Base-by-base conservation (phyloP, 805 yeast genomes). In the Huiozyma sinensis region DNA sequence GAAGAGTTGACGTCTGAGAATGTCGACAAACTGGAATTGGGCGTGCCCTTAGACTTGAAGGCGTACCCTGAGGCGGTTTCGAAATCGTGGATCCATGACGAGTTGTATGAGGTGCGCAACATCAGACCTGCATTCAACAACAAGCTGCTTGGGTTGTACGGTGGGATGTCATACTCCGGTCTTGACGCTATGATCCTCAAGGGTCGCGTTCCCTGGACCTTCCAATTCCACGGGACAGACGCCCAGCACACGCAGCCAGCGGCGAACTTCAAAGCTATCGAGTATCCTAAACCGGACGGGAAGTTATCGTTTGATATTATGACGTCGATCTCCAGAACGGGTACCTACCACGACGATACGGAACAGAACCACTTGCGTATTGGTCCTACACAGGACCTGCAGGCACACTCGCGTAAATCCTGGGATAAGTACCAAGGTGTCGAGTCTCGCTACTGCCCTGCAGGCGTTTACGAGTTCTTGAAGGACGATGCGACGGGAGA, bases 221-320 rank as follows among this genome's bases (percentile, higher is more conserved):
- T 92, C 53, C 68, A 72, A 29, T 86, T 78, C 57, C 73, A 70
- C 44, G 58, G 65, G 36, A 76, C 89, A 0, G 98, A 92, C 60
- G 77, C 95, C 0, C 73, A 67, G 10, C 70, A 75, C 6, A 89
- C 96, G 2, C 67, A 73, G 54, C 69, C 72, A 2, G 97, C 98
- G 1, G 63, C 70, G 10, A 62, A 79, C 41, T 81, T 60, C 65
- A 62, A 69, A 48, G 85, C 86, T 28, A 89, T 88, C 44, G 84
- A 79, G 7, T 92, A 92, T 61, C 95, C 97, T 38, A 92, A 92
- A 63, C 97, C 97, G 8, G 98, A 92, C 64, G 92, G 92, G n/a
- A 76, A 77, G 55, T 70, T 92, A 41, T 81, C 97, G 0, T 92
- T 92, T 63, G 98, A 92, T 63, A 72, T 92, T 28, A 68, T 89